Percentiles rank a stretch among this genome's conserved stretches.
Evolutionary conservation across 768 basidiomycete genomes (phyloP).

Genomic region (Cyclocybe aegerita): DNA sequence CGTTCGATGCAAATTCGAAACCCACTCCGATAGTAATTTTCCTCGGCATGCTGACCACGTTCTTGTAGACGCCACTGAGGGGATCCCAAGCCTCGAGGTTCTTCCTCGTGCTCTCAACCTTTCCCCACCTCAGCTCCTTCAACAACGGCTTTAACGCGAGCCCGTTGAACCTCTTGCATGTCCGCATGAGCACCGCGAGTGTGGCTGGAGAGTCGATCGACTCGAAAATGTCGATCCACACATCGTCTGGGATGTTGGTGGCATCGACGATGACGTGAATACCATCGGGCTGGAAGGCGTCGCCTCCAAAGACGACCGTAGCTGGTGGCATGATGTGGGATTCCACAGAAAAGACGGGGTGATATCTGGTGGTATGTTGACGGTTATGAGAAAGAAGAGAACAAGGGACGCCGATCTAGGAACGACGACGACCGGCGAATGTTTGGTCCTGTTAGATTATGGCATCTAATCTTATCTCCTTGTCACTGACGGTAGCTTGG

Average conservation of each 20-base stretch:
- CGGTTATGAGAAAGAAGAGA: too few relatives aligned
- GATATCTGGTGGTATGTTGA: too few relatives aligned
- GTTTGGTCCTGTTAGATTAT: too few relatives aligned
- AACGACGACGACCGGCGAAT: too few relatives aligned
- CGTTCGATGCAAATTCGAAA: conserved; percentile 15
- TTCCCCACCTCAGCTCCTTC: conserved; percentile 24
- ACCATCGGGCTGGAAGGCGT: too few relatives aligned
- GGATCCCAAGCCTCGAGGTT: conserved; percentile 24
- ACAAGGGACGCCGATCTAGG: too few relatives aligned
- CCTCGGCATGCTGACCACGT: conserved; percentile 14
- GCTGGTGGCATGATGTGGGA: too few relatives aligned
- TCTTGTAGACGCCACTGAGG: conserved; percentile 4
- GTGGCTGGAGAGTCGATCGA: conserved; percentile 15
- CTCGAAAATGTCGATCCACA: conserved; percentile 31
- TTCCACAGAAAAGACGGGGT: too few relatives aligned
- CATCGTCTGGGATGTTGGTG: conserved; percentile 23
- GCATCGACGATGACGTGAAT: too few relatives aligned
- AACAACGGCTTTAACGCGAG: conserved; percentile 24
- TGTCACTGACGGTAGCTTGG: too few relatives aligned
- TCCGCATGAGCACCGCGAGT: conserved; percentile 19
- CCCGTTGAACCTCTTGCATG: conserved; percentile 21
- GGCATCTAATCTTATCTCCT: too few relatives aligned
- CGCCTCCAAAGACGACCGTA: too few relatives aligned
- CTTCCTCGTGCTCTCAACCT: conserved; percentile 12
- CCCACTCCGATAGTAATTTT: conserved; percentile 21